phyloP scores from a whole-genome alignment of 495 filamentous ascomycete species.

The Daldinia vernicosa region DNA sequence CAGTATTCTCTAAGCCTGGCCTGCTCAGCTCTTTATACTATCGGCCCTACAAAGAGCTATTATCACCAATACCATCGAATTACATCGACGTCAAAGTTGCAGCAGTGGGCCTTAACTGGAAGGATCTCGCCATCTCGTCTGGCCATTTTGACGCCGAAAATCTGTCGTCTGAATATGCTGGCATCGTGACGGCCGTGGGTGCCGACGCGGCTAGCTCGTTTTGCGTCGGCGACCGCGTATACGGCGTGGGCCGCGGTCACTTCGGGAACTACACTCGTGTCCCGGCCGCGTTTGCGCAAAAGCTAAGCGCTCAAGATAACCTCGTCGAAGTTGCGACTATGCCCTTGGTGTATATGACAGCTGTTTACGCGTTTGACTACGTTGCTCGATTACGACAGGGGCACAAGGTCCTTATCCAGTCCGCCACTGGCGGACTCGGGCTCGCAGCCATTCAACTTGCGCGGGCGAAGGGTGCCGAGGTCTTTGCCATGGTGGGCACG shows the following conservation, averaged over 20 bases:
- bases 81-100: slow-evolving; percentile 50
- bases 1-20: slow-evolving; percentile 31
- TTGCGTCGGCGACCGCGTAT: slow-evolving; percentile 43
- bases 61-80: slow-evolving; percentile 14
- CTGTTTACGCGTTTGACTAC: slow-evolving; percentile 53
- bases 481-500: slow-evolving; percentile 38
- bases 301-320: slow-evolving; percentile 49
- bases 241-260: slow-evolving; percentile 46
- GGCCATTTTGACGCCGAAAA: slow-evolving; percentile 36
- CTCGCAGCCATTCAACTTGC: slow-evolving; percentile 65
- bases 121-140: slow-evolving; percentile 36
- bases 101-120: slow-evolving; percentile 51
- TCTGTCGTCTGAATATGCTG: slow-evolving; percentile 51
- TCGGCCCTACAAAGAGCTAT: slow-evolving; percentile 17
- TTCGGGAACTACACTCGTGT: slow-evolving; percentile 40
- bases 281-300: slow-evolving; percentile 23
- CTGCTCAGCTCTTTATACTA: slow-evolving; percentile 41
- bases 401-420: slow-evolving; percentile 67
- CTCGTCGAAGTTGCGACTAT: slow-evolving; percentile 54
- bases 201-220: slow-evolving; percentile 6
- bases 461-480: slow-evolving; percentile 58
- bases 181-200: slow-evolving; percentile 40
- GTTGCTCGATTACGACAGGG: slow-evolving; percentile 43
- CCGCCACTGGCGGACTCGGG: slow-evolving; percentile 63
- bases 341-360: slow-evolving; percentile 57